Evolutionary conservation across 169 alveolate genomes (phyloP).

Genomic region (Plasmodium fragile): DNA sequence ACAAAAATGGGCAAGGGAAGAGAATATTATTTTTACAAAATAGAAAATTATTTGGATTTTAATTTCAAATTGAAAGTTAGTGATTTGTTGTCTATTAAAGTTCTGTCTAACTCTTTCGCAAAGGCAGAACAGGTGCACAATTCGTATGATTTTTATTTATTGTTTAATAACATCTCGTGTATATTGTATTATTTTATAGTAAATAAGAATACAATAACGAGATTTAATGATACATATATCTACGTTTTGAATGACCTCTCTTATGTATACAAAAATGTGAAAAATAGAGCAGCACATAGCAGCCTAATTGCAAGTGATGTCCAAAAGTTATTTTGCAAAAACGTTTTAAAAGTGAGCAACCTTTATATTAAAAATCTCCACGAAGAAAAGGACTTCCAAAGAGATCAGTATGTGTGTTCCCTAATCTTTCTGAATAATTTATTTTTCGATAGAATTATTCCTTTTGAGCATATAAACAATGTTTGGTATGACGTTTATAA

Average conservation of each 20-base stretch:
- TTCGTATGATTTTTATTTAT: conserved; percentile 63
- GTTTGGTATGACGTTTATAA: conserved; percentile 62
- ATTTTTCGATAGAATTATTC: conserved; percentile 56
- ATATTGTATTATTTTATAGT: conserved; percentile 60
- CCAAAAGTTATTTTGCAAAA: conserved; percentile 29
- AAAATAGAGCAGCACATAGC: not conserved
- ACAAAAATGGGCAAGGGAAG: conserved; percentile 8
- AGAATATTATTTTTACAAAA: conserved; percentile 56
- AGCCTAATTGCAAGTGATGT: conserved; percentile 15
- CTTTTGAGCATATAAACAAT: conserved; percentile 38
- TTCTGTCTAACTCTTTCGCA: conserved; percentile 62
- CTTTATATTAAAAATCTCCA: conserved; percentile 26
- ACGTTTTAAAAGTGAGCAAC: conserved; percentile 53
- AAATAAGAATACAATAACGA: conserved; percentile 35
- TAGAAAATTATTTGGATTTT: conserved; percentile 59
- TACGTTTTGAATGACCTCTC: conserved; percentile 72
- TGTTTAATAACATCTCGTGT: conserved; percentile 56
- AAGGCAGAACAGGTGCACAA: conserved; percentile 26
- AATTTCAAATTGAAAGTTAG: conserved; percentile 46
- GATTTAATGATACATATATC: conserved; percentile 40
- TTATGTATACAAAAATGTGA: conserved; percentile 52
- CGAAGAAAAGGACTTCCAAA: conserved; percentile 40
- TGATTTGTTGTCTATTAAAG: conserved; percentile 65
- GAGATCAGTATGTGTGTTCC: conserved; percentile 62
- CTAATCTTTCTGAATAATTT: conserved; percentile 56